Percentiles rank a stretch among this genome's conserved stretches.
Evolutionary conservation across 805 yeast species (phyloP).

Genomic region (Jamesozyma hellenica): DNA sequence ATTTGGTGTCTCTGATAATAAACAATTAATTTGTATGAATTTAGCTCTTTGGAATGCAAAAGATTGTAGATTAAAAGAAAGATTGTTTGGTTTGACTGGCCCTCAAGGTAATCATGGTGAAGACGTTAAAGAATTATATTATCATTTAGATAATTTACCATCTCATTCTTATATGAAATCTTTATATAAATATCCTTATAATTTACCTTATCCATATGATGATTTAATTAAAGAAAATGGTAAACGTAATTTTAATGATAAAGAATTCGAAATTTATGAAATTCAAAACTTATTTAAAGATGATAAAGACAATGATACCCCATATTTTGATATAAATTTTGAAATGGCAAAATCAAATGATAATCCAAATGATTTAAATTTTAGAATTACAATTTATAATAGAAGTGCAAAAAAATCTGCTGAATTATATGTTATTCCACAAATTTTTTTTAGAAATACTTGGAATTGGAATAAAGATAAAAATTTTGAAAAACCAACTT

Average conservation of each 20-base stretch:
- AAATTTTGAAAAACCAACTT: constrained; percentile 40
- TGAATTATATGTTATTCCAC: constrained; percentile 80
- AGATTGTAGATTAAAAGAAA: constrained; percentile 76
- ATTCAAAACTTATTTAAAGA: constrained; percentile 56
- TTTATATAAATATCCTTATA: constrained; percentile 82
- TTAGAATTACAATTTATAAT: constrained; percentile 82
- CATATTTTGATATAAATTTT: constrained; percentile 78
- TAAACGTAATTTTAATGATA: constrained; percentile 53
- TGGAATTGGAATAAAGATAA: constrained; percentile 74
- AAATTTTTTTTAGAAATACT: constrained; percentile 73
- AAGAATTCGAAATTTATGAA: constrained; percentile 73
- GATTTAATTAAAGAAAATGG: constrained; percentile 61
- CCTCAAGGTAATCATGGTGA: constrained; percentile 95
- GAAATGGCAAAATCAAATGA: constrained; percentile 84
- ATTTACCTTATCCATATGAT: constrained; percentile 67
- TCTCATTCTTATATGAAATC: constrained; percentile 89
- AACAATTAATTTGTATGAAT: constrained; percentile 62
- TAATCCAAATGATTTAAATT: constrained; percentile 69
- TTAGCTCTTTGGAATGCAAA: constrained; percentile 88
- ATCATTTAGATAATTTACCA: constrained; percentile 84
- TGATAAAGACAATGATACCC: constrained; percentile 41
- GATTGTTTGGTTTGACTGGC: constrained; percentile 80
- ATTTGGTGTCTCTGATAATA: constrained; percentile 81
- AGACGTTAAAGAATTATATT: constrained; percentile 81
- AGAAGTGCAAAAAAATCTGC: constrained; percentile 66